These are phyloP conservation scores for Neoarthrinium moseri DNA, from an alignment of 2,329 filamentous ascomycete genomes.

Conservation along the genomic window DNA sequence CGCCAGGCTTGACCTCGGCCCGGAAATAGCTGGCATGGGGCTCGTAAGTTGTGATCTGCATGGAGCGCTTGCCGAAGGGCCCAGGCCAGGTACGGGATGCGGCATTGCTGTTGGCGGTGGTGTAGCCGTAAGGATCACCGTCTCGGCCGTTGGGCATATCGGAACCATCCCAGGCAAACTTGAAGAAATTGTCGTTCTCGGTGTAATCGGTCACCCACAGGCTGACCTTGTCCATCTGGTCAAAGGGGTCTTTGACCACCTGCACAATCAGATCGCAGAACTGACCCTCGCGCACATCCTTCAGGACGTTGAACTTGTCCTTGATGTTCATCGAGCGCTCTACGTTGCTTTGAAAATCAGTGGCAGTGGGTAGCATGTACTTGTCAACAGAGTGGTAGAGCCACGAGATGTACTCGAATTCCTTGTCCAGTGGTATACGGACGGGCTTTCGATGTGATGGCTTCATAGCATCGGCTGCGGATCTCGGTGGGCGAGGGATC, in stretches of 20 bases:
- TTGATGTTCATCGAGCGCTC: conserved; percentile 40
- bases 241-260: conserved; percentile 56
- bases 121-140: conserved; percentile 58
- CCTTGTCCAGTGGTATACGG: conserved; percentile 23
- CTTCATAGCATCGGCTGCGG: conserved; percentile 32
- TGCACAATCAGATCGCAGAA: conserved; percentile 73
- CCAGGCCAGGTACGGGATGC: conserved; percentile 60
- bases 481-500: conserved; percentile 38
- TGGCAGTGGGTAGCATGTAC: conserved; percentile 36
- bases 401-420: conserved; percentile 45
- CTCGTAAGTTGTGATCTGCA: conserved; percentile 71
- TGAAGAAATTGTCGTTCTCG: conserved; percentile 61
- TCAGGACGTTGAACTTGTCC: conserved; percentile 63
- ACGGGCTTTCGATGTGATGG: conserved; percentile 11
- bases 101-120: conserved; percentile 25
- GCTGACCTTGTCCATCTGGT: conserved; percentile 45
- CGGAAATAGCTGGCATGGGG: conserved; percentile 63
- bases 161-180: conserved; percentile 37
- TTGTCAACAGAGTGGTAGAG: conserved; percentile 46
- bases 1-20: conserved; percentile 52
- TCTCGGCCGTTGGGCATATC: conserved; percentile 35
- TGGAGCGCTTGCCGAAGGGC: conserved; percentile 68
- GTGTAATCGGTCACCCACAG: conserved; percentile 86
- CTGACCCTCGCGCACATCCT: conserved; percentile 52
- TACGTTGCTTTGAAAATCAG: conserved; percentile 40